These are phyloP conservation scores for Parascedosporium putredinis DNA, from an alignment of 2,329 filamentous ascomycete genomes.

Conservation along the genomic window DNA sequence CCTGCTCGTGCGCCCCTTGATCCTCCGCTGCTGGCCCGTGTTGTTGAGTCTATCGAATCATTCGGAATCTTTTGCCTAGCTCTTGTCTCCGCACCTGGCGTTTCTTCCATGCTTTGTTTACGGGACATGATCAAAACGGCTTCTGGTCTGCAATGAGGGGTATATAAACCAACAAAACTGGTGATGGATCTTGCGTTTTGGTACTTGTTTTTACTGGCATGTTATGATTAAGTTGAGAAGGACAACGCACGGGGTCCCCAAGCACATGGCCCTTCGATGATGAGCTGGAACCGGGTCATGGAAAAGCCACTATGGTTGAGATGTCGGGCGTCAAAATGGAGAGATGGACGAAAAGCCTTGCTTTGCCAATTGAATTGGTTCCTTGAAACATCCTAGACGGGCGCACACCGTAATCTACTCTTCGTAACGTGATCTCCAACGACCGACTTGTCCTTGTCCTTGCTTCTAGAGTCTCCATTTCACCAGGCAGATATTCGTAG, in stretches of 20 bases:
- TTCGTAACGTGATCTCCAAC: too few relatives aligned
- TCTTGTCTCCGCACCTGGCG: not conserved
- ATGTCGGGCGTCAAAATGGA: not conserved
- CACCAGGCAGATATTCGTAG: too few relatives aligned
- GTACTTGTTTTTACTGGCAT: not conserved
- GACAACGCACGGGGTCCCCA: not conserved
- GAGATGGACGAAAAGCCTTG: not conserved
- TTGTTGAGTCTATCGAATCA: not conserved
- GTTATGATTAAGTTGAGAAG: not conserved
- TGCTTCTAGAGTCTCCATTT: too few relatives aligned
- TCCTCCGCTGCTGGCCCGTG: not conserved
- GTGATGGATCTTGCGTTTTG: not conserved
- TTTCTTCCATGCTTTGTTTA: not conserved
- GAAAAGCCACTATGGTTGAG: not conserved
- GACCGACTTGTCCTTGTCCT: too few relatives aligned
- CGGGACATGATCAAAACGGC: not conserved
- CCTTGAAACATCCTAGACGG: not conserved
- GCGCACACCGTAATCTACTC: too few relatives aligned
- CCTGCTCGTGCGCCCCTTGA: not conserved
- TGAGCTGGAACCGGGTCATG: not conserved
- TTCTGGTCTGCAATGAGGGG: not conserved
- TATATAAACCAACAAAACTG: not conserved
- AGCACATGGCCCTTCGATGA: not conserved
- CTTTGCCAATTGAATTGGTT: not conserved
- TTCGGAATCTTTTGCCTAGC: not conserved